These are phyloP conservation scores for Dalbergia cultrata DNA, from an alignment of 306 rosid genomes.

Conservation along the genomic window DNA sequence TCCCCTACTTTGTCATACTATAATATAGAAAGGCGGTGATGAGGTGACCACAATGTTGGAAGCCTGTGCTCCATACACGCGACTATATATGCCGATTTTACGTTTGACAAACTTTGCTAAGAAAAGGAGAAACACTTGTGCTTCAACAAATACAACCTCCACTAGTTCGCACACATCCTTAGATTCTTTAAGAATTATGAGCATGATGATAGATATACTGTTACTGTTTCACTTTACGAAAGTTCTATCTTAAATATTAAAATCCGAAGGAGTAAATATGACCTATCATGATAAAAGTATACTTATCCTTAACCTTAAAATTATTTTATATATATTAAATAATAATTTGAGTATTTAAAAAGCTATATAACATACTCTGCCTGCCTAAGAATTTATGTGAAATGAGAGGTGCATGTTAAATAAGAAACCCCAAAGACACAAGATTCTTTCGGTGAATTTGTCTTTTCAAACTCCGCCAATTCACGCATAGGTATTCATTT, in stretches of 20 bases:
- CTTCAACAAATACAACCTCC: neutral
- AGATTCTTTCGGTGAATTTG: neutral
- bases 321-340: too few relatives aligned
- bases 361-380: too few relatives aligned
- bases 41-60: constrained; percentile 33
- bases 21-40: constrained; percentile 50
- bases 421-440: neutral
- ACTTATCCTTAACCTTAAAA: too few relatives aligned
- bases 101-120: neutral
- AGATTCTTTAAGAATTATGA: too few relatives aligned
- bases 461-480: neutral
- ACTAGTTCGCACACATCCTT: constrained; percentile 24
- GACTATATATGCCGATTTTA: neutral
- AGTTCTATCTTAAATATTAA: too few relatives aligned
- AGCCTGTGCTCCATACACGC: neutral
- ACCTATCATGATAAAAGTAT: too few relatives aligned
- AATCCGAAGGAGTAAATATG: too few relatives aligned
- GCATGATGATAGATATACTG: too few relatives aligned
- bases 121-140: constrained; percentile 1
- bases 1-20: neutral
- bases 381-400: too few relatives aligned
- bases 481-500: neutral
- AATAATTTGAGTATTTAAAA: too few relatives aligned
- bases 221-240: too few relatives aligned
- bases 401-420: too few relatives aligned